Conservation (phyloP, 2,329 filamentous ascomycete genomes). For the Plectosphaerella cucumerina region DNA sequence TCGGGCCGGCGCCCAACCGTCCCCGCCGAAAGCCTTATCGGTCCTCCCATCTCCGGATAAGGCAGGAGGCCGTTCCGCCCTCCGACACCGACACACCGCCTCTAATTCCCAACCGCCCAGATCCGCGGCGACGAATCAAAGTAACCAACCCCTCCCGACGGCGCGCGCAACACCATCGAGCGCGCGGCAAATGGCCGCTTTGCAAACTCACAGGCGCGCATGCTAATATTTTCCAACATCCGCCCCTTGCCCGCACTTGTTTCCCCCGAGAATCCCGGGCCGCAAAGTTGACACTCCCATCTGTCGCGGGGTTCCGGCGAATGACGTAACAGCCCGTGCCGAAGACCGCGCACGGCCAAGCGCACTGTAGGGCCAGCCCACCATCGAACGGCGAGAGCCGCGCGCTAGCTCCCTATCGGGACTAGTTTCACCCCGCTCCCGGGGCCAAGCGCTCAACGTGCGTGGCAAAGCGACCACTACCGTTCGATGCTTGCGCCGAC, state of each 20-base stretch:
- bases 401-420: constrained; percentile 5
- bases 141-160: no score
- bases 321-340: not conserved
- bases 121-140: no score
- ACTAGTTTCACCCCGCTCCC: constrained; percentile 1
- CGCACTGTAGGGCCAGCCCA: not conserved
- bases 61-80: not conserved
- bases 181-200: no score
- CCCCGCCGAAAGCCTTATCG: not conserved
- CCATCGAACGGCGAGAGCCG: constrained; percentile 13
- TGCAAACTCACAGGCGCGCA: no score
- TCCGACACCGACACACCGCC: not conserved
- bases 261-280: not conserved
- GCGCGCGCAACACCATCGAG: no score
- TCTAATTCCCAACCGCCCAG: not conserved
- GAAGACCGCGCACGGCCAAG: not conserved
- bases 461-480: no score
- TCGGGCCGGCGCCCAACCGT: not conserved
- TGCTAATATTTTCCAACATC: no score
- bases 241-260: not conserved
- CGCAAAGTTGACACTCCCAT: not conserved
- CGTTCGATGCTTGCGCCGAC: no score
- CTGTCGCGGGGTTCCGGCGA: not conserved
- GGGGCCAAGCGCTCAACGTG: not conserved
- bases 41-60: not conserved